phyloP scores from a whole-genome alignment of 495 filamentous ascomycete genomes.

The Penicillium verhagenii region DNA sequence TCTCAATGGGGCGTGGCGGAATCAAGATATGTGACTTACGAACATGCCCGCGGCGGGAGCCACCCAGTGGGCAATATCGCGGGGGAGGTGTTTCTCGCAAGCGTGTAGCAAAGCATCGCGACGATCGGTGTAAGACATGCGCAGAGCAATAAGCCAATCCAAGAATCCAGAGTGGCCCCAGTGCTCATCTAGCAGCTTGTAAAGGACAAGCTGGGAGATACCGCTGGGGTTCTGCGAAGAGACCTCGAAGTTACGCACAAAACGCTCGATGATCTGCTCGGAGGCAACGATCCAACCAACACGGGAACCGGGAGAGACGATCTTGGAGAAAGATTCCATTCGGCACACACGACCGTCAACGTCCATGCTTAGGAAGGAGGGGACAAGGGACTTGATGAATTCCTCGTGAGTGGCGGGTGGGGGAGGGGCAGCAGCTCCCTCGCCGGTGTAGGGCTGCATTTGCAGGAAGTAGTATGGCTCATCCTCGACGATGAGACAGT shows the following conservation, averaged over 20 bases:
- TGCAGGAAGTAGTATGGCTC: conserved; percentile 99
- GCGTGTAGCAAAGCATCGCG: conserved; percentile 76
- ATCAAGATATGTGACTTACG: no score
- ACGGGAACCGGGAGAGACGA: conserved; percentile 60
- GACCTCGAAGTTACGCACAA: conserved; percentile 72
- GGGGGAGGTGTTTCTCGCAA: conserved; percentile 77
- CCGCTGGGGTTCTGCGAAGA: conserved; percentile 82
- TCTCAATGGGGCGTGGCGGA: no score
- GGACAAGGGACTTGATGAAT: conserved; percentile 60
- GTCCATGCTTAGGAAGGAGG: conserved; percentile 61
- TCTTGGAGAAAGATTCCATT: conserved; percentile 69
- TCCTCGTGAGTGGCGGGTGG: conserved; percentile 55
- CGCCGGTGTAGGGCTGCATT: conserved; percentile 78
- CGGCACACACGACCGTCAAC: conserved; percentile 67
- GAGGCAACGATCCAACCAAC: conserved; percentile 68
- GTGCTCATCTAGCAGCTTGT: conserved; percentile 85
- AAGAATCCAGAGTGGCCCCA: conserved; percentile 95
- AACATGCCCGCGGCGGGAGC: conserved; percentile 95
- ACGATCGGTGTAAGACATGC: conserved; percentile 78
- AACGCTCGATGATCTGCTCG: conserved; percentile 79
- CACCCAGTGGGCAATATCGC: conserved; percentile 77
- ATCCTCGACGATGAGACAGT: conserved; percentile 87
- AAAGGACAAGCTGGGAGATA: conserved; percentile 76
- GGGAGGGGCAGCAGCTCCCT: conserved; percentile 47
- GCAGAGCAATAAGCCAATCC: conserved; percentile 82